phyloP scores from a whole-genome alignment of 2,329 filamentous ascomycete genomes.

The Xylariaceae sp. region DNA sequence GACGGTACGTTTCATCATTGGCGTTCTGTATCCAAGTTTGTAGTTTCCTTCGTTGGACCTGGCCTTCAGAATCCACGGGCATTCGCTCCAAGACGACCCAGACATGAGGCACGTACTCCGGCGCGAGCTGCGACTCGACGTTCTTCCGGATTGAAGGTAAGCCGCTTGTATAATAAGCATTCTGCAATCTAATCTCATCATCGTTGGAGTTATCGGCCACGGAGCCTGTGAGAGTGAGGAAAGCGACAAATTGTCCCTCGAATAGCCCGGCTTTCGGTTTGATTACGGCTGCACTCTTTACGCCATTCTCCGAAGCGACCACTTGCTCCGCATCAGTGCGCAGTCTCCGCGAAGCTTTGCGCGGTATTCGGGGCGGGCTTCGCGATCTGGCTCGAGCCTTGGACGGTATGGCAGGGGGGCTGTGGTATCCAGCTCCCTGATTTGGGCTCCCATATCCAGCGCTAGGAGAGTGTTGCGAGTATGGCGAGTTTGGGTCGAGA shows the following conservation, averaged over 20 bases:
- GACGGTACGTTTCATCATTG: conserved; percentile 44
- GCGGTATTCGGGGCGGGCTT: conserved; percentile 12
- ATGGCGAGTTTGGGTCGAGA: conserved; percentile 20
- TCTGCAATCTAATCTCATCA: conserved; percentile 38
- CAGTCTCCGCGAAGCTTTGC: conserved; percentile 23
- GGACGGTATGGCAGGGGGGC: conserved; percentile 22
- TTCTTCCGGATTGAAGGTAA: conserved; percentile 40
- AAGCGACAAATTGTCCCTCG: conserved; percentile 48
- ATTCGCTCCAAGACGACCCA: conserved; percentile 50
- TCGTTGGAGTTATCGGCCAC: conserved; percentile 21
- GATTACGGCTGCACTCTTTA: conserved; percentile 43
- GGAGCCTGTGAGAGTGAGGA: conserved; percentile 40
- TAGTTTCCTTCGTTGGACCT: conserved; percentile 42
- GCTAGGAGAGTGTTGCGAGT: too few species aligned
- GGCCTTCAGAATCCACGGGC: conserved; percentile 40
- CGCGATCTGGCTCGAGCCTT: conserved; percentile 17
- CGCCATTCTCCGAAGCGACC: conserved; percentile 38
- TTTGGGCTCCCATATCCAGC: not conserved
- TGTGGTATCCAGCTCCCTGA: conserved; percentile 10
- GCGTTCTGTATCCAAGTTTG: conserved; percentile 56
- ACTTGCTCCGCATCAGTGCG: conserved; percentile 38
- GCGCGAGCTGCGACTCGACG: conserved; percentile 36
- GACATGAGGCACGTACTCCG: conserved; percentile 40
- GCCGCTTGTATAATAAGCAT: conserved; percentile 40
- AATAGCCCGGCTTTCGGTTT: conserved; percentile 49